Evolutionary conservation across 495 filamentous ascomycete species (phyloP).

Genomic region (Aspergillus wentii): DNA sequence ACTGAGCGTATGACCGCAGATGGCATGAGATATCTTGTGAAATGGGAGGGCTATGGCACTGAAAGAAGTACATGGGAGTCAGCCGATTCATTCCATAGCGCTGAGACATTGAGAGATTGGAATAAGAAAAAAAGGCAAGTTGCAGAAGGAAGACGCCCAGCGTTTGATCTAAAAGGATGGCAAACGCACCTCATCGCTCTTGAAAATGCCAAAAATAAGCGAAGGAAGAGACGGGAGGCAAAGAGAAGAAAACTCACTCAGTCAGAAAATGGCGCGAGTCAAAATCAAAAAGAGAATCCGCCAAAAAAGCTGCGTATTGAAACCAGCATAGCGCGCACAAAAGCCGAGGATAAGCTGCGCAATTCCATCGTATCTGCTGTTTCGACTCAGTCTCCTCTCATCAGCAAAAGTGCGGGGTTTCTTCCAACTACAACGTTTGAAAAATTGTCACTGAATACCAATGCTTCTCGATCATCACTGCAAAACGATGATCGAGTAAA

Average conservation of each 20-base stretch:
- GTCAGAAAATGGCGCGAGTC: too few species aligned
- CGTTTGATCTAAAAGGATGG: slow-evolving; percentile 48
- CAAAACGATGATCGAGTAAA: too few species aligned
- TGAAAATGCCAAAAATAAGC: slow-evolving; percentile 23
- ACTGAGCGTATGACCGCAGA: slow-evolving; percentile 42
- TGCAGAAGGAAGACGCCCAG: slow-evolving; percentile 25
- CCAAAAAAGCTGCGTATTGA: slow-evolving; percentile 1
- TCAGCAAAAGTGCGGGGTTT: neutral
- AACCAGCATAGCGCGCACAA: too few species aligned
- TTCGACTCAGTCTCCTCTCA: too few species aligned
- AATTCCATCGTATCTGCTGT: too few species aligned
- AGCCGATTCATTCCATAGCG: slow-evolving; percentile 42
- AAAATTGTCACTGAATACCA: too few species aligned
- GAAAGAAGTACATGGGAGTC: slow-evolving; percentile 63
- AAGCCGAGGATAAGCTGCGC: too few species aligned
- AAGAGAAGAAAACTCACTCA: slow-evolving; percentile 36
- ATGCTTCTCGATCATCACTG: too few species aligned
- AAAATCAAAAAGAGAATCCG: too few species aligned
- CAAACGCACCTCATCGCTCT: slow-evolving; percentile 23
- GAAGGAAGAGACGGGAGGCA: slow-evolving; percentile 43
- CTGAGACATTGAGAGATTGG: slow-evolving; percentile 49
- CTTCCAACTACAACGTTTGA: too few species aligned
- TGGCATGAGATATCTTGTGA: slow-evolving; percentile 52
- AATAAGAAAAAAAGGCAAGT: slow-evolving; percentile 43
- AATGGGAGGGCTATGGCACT: slow-evolving; percentile 61